Evolutionary conservation across 768 basidiomycete species (phyloP).

Genomic region (Leccinum fibrillosum): DNA sequence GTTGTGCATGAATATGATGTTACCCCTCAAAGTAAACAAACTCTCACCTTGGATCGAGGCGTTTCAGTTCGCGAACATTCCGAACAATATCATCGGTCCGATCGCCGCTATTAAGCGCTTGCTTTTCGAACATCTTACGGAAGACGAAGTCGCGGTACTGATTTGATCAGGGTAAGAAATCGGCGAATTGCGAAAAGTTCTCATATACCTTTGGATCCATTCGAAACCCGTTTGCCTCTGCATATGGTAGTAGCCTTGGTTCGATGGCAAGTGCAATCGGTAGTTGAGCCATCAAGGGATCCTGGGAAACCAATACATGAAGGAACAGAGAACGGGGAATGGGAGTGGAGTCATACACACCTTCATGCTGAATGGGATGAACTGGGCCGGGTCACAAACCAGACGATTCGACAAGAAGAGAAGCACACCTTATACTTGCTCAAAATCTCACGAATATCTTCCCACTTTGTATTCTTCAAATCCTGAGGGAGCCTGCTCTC

Average conservation of each 20-base stretch:
- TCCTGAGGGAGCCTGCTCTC: slow-evolving; percentile 65
- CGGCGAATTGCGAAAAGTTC: not conserved
- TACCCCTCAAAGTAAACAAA: not conserved
- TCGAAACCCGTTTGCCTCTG: slow-evolving; percentile 68
- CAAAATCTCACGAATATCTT: slow-evolving; percentile 60
- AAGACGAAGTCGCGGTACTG: slow-evolving; percentile 87
- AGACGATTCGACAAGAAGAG: slow-evolving; percentile 1
- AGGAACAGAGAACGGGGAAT: not conserved
- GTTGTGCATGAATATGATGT: slow-evolving; percentile 3
- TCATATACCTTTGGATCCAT: slow-evolving; percentile 70
- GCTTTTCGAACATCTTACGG: slow-evolving; percentile 78
- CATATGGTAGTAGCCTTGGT: slow-evolving; percentile 68
- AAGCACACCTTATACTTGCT: slow-evolving; percentile 61
- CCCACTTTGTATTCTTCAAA: slow-evolving; percentile 58
- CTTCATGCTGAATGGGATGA: slow-evolving; percentile 74
- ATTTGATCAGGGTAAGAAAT: slow-evolving; percentile 11
- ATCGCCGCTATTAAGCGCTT: slow-evolving; percentile 43
- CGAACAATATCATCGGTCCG: slow-evolving; percentile 60
- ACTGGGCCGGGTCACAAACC: slow-evolving; percentile 40
- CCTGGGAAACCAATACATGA: slow-evolving; percentile 38
- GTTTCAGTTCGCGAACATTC: slow-evolving; percentile 70
- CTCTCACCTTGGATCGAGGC: slow-evolving; percentile 63
- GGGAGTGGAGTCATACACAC: slow-evolving; percentile 33
- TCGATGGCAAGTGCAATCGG: slow-evolving; percentile 76
- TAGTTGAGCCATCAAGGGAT: slow-evolving; percentile 75